A percentile compares a stretch with the other conserved stretches of the same genome.
These are phyloP conservation scores for Friedmanniomyces simplex DNA, from an alignment of 495 filamentous ascomycete species.

Conservation along the genomic window DNA sequence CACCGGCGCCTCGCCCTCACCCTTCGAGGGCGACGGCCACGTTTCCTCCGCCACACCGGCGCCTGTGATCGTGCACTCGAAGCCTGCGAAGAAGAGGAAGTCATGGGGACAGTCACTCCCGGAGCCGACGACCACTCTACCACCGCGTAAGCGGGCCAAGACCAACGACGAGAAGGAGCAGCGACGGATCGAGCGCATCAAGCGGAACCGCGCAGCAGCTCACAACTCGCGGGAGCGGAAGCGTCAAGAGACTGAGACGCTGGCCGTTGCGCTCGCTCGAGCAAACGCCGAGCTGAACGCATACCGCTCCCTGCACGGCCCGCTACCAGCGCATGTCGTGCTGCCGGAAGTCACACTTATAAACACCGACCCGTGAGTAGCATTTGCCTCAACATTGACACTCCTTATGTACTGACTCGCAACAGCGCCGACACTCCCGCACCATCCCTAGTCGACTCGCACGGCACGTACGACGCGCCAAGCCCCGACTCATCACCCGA, in stretches of 20 bases:
- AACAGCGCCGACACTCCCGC: slow-evolving; percentile 17
- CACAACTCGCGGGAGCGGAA: slow-evolving; percentile 95
- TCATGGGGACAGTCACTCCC: slow-evolving; percentile 98
- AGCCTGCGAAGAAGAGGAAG: slow-evolving; percentile 77
- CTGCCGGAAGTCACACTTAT: slow-evolving; percentile 20
- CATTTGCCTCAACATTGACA: not conserved
- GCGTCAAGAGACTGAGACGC: slow-evolving; percentile 80
- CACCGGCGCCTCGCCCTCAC: not conserved
- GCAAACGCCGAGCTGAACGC: slow-evolving; percentile 44
- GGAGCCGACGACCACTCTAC: slow-evolving; percentile 91
- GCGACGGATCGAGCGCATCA: slow-evolving; percentile 89
- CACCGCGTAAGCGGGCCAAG: slow-evolving; percentile 95
- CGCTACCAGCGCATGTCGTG: slow-evolving; percentile 29
- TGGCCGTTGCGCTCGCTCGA: slow-evolving; percentile 50
- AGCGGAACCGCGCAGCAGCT: slow-evolving; percentile 88
- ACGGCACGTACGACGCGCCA: slow-evolving; percentile 13
- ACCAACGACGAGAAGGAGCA: slow-evolving; percentile 97
- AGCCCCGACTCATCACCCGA: slow-evolving; percentile 31
- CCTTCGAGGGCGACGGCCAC: not conserved
- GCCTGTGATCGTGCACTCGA: slow-evolving; percentile 15
- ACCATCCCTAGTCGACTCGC: slow-evolving; percentile 36
- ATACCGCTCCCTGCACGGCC: slow-evolving; percentile 34
- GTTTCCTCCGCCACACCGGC: not conserved
- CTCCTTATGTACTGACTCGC: not conserved
- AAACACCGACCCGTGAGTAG: slow-evolving; percentile 2